Conservation (phyloP, 2,329 filamentous ascomycete species). For the Xylaria sp. region DNA sequence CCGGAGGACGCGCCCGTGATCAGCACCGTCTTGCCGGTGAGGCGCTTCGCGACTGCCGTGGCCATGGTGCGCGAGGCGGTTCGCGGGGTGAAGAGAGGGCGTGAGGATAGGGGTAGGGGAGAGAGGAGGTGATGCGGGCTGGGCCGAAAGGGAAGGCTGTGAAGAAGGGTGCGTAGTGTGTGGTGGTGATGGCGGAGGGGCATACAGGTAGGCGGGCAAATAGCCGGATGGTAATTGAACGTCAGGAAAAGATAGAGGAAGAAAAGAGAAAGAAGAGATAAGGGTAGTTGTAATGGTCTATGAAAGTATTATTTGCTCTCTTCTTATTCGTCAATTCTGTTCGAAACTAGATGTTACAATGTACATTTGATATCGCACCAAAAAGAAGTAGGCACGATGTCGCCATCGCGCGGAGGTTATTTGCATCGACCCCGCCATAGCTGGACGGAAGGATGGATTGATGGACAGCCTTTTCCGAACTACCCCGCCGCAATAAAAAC, state of each 20-base stretch:
- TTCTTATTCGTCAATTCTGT: slow-evolving; percentile 5
- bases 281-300: not conserved
- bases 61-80: slow-evolving; percentile 53
- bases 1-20: slow-evolving; percentile 94
- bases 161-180: slow-evolving; percentile 24
- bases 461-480: slow-evolving; percentile 2
- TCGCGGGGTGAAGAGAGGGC: not conserved
- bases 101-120: too few species aligned
- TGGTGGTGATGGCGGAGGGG: slow-evolving; percentile 21
- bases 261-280: not conserved
- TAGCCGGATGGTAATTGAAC: not conserved
- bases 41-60: slow-evolving; percentile 79
- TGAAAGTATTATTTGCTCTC: not conserved
- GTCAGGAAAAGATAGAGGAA: not conserved
- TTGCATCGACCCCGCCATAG: slow-evolving; percentile 21
- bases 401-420: slow-evolving; percentile 28
- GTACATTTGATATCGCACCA: slow-evolving; percentile 25
- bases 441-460: not conserved
- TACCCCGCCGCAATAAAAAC: slow-evolving; percentile 18
- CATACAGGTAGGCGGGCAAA: slow-evolving; percentile 18
- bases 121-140: not conserved
- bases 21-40: slow-evolving; percentile 91
- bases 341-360: too few species aligned
- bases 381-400: slow-evolving; percentile 11
- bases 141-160: not conserved